These are phyloP conservation scores for Metschnikowia koreensis DNA, from an alignment of 805 yeast species.

Conservation along the genomic window DNA sequence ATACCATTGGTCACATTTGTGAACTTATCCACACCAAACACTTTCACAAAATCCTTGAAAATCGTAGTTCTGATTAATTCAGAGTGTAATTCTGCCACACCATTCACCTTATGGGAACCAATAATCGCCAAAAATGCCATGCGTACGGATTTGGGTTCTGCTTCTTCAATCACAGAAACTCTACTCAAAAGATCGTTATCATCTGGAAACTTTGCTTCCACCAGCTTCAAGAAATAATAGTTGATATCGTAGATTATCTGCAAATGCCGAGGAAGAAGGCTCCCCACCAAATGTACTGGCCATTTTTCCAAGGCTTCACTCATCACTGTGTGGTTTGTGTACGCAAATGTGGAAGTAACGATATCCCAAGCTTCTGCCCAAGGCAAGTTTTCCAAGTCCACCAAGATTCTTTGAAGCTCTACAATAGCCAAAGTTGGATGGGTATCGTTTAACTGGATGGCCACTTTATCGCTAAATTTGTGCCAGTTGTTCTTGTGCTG, in stretches of 20 bases:
- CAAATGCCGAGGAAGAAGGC: conserved; percentile 83
- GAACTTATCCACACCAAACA: conserved; percentile 80
- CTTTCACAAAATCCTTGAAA: conserved; percentile 82
- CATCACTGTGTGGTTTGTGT: conserved; percentile 94
- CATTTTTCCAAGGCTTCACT: conserved; percentile 94
- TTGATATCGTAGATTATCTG: conserved; percentile 88
- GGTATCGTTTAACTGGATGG: conserved; percentile 92
- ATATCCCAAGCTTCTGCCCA: conserved; percentile 89
- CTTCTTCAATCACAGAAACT: conserved; percentile 85
- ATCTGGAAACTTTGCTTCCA: conserved; percentile 72
- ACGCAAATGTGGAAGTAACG: conserved; percentile 78
- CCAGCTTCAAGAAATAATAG: conserved; percentile 70
- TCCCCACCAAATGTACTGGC: conserved; percentile 82
- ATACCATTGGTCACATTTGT: conserved; percentile 93
- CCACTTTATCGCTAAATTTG: conserved; percentile 80
- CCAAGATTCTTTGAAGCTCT: conserved; percentile 80
- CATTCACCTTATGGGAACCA: conserved; percentile 91
- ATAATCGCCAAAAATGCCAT: conserved; percentile 91
- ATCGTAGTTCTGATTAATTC: conserved; percentile 86
- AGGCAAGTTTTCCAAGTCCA: conserved; percentile 75
- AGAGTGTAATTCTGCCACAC: conserved; percentile 94
- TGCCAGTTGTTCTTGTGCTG: conserved; percentile 67
- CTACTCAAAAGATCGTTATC: conserved; percentile 63
- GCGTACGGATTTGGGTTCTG: conserved; percentile 75
- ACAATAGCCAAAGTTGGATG: conserved; percentile 92